Base-by-base conservation (phyloP, 257 asterid species). In the Petunia axillaris region DNA sequence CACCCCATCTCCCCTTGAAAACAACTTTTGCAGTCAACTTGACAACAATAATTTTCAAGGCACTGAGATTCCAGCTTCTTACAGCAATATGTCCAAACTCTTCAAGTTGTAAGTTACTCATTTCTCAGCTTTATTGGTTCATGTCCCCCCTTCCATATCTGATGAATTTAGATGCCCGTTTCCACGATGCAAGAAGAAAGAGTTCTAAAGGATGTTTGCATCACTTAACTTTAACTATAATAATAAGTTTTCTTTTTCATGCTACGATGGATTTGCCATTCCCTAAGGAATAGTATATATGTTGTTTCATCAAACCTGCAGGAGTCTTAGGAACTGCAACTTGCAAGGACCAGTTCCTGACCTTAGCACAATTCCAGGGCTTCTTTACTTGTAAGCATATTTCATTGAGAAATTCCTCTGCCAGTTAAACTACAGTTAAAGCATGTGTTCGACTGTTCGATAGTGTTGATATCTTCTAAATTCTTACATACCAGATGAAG, bases 31-130 rank as follows among this genome's bases (percentile, higher is more conserved):
- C 96, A 94, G 98, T 79, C 98, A 94, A 85, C 94, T 94, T 48
- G 98, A 94, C 79, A 94, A 93, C 82, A 94, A 94, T 85, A 85
- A 94, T 86, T 90, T 94, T 43, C 84, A 62, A 15, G 97, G 97
- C 75, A 88, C 81, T 80, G 38, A 37, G 2, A 86, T 94, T 83
- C 98, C 98, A 10, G 62, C 89, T 86, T 85, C 96, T 3, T 94
- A 90, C 65, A 84, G 94, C 55, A 90, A 91, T 89, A 93, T 93
- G 93, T 35, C 93, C 75, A 83, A 39, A 15, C 88, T 94, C 66
- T 81, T 93, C 84, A 94, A 94, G 89, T 50, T 94, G 98, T 94
- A 89, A 89, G 98, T 78, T 70, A 5, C 77, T 48, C 2, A 2
- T 71, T 43, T 48, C 60, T 48, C 48, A 39, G 13, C 10, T 71